Conservation (phyloP, 768 basidiomycete species). For the Boletus sp. region DNA sequence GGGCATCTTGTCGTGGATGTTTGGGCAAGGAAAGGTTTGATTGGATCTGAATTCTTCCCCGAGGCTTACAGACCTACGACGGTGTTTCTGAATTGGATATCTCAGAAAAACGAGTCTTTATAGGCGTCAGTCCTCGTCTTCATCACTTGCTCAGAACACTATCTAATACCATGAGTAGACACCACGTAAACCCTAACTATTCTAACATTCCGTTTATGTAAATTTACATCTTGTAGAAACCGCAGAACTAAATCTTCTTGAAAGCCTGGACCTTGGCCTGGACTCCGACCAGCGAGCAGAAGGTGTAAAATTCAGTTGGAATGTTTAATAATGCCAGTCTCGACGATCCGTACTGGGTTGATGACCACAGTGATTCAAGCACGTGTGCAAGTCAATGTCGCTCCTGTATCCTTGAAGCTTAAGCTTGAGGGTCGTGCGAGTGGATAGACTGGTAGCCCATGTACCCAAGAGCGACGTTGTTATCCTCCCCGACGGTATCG, state of each 20-base stretch:
- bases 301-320: no score
- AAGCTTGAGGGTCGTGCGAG: no score
- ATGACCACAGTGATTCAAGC: no score
- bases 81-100: slow-evolving; percentile 15
- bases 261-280: background rate
- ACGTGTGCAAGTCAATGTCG: no score
- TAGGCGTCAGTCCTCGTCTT: background rate
- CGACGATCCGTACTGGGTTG: no score
- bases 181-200: no score
- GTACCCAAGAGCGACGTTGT: no score
- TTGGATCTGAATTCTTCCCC: slow-evolving; percentile 13
- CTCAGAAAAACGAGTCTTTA: background rate
- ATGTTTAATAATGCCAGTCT: no score
- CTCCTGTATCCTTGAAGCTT: no score
- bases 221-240: background rate
- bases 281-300: background rate
- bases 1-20: slow-evolving; percentile 48
- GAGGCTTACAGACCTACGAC: slow-evolving; percentile 19
- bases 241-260: background rate
- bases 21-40: slow-evolving; percentile 24
- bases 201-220: no score
- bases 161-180: background rate
- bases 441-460: no score
- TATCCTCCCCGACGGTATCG: no score
- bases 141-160: background rate